These are phyloP conservation scores for Bolboschoenus planiculmis DNA, from an alignment of 176 grass and related monocot species.

Conservation along the genomic window DNA sequence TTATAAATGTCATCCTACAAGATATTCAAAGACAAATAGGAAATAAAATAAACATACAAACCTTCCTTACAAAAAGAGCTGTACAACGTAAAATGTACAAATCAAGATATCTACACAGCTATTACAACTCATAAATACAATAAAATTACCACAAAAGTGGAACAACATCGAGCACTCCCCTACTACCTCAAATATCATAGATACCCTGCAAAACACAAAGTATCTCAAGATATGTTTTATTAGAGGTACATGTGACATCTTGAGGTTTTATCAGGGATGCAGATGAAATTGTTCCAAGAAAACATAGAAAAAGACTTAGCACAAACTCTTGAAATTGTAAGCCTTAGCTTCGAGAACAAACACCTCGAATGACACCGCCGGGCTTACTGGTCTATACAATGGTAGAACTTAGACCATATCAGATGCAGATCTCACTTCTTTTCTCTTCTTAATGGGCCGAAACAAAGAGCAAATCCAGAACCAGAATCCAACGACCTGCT, in stretches of 20 bases:
- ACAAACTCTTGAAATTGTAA: neutral
- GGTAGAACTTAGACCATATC: slow-evolving; percentile 32
- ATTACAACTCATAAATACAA: slow-evolving; percentile 10
- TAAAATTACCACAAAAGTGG: neutral
- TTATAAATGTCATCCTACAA: neutral
- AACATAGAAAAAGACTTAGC: neutral
- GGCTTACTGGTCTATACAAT: slow-evolving; percentile 21
- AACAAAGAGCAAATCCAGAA: slow-evolving; percentile 62
- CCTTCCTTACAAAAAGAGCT: neutral
- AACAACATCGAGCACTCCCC: neutral
- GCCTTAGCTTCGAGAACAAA: neutral
- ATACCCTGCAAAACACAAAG: neutral
- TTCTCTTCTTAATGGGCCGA: slow-evolving; percentile 37
- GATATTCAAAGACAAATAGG: neutral
- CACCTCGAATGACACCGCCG: neutral
- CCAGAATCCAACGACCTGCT: slow-evolving; percentile 42
- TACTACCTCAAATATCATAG: neutral
- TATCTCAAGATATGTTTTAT: neutral
- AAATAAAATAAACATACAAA: neutral
- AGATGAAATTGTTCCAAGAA: neutral
- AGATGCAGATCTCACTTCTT: slow-evolving; percentile 19
- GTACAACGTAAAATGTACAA: slow-evolving; percentile 9
- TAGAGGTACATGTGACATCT: neutral
- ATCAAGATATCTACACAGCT: slow-evolving; percentile 2
- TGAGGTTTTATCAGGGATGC: slow-evolving; percentile 5